A percentile compares a stretch with the other conserved stretches of the same genome.
Evolutionary conservation across 2,329 filamentous ascomycete genomes (phyloP).

Genomic region (Aspergillus proliferans): DNA sequence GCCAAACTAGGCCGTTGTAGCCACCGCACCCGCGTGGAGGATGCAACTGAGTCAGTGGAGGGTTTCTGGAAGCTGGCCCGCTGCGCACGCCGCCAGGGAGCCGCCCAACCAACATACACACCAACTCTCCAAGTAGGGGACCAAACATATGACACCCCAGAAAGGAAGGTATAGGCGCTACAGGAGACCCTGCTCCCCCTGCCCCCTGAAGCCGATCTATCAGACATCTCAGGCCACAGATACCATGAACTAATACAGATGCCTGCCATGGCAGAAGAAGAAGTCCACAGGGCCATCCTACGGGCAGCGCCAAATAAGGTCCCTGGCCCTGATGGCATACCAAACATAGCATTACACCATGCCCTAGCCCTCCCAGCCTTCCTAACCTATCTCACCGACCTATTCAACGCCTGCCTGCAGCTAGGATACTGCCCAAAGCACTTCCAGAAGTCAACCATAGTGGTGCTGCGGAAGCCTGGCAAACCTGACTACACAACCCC

Average conservation of each 20-base stretch:
- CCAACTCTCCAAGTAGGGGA: background rate
- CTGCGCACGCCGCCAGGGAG: background rate
- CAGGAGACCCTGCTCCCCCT: background rate
- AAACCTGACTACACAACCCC: slow-evolving; percentile 3
- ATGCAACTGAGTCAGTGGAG: background rate
- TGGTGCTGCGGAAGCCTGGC: slow-evolving; percentile 4
- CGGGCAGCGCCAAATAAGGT: background rate
- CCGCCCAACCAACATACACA: background rate
- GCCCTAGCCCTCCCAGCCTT: background rate
- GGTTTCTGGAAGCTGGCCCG: background rate
- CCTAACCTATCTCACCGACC: background rate
- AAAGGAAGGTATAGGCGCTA: background rate
- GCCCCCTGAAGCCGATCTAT: background rate
- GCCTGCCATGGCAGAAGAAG: background rate
- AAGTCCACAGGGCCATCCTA: background rate
- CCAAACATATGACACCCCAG: background rate
- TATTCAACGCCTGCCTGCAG: slow-evolving; percentile 3
- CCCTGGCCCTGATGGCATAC: background rate
- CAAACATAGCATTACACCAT: background rate
- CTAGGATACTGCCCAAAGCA: slow-evolving; percentile 3
- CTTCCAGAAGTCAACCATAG: slow-evolving; percentile 3
- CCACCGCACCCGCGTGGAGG: background rate
- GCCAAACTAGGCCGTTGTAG: background rate
- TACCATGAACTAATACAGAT: background rate
- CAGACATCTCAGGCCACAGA: background rate